Evolutionary conservation across 108 stramenopile species (phyloP).

Genomic region (Pseudonitzschia pungens): DNA sequence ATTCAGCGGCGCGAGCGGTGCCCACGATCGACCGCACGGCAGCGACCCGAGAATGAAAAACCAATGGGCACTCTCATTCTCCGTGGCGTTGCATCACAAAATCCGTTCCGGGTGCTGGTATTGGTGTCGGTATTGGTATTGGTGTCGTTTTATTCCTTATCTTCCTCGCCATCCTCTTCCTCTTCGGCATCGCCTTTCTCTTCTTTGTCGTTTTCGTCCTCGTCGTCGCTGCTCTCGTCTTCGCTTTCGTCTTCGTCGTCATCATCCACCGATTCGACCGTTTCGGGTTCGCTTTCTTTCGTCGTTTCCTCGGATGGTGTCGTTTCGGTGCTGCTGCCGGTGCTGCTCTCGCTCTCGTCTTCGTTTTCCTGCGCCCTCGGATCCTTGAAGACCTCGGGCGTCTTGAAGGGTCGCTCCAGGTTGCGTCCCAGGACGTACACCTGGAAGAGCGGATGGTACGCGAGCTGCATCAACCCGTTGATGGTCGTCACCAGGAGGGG

Average conservation of each 20-base stretch:
- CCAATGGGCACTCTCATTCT: no score
- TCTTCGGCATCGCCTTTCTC: constrained; percentile 1
- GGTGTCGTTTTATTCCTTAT: background rate
- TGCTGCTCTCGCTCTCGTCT: background rate
- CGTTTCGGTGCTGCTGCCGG: background rate
- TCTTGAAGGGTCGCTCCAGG: constrained; percentile 82
- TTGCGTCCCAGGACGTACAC: constrained; percentile 78
- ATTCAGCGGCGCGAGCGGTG: no score
- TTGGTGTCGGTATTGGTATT: background rate
- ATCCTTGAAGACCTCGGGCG: constrained; percentile 14
- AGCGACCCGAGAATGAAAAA: no score
- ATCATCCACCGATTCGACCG: background rate
- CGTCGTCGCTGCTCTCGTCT: background rate
- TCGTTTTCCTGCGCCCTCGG: background rate
- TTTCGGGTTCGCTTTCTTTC: constrained; percentile 3
- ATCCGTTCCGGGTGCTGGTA: no score
- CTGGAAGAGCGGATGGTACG: constrained; percentile 84
- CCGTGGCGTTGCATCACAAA: no score
- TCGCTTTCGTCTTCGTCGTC: background rate
- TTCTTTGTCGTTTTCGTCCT: background rate
- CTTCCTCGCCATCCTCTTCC: background rate
- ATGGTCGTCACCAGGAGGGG: constrained; percentile 70
- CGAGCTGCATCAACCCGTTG: constrained; percentile 67
- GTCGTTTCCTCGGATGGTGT: background rate
- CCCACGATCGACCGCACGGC: no score